Conservation (phyloP, 768 basidiomycete genomes). For the Paxillus rubicundulus region DNA sequence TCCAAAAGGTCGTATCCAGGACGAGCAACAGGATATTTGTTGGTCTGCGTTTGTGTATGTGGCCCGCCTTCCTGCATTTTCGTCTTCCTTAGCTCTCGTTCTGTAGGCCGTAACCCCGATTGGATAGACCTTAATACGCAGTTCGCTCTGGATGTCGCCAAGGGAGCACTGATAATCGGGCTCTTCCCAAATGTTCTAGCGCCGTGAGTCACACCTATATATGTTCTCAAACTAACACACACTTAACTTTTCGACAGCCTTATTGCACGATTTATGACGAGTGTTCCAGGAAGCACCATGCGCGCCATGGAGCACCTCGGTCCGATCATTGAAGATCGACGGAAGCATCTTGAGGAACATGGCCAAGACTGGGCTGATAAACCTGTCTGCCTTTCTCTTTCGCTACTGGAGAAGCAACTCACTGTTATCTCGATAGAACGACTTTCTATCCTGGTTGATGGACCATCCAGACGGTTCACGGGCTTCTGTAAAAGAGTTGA, state of each 20-base stretch:
- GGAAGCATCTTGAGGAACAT: conserved; percentile 14
- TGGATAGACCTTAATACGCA: conserved; percentile 28
- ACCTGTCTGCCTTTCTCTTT: conserved; percentile 21
- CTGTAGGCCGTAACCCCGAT: conserved; percentile 36
- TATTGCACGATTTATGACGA: conserved; percentile 12
- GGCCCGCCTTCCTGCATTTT: not conserved
- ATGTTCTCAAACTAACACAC: not conserved
- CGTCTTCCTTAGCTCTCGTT: not conserved
- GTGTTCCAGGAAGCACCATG: not conserved
- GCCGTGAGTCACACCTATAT: conserved; percentile 22
- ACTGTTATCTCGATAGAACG: too few relatives aligned
- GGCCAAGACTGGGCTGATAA: conserved; percentile 27
- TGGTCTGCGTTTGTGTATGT: conserved; percentile 35
- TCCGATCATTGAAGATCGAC: conserved; percentile 31
- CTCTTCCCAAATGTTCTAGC: conserved; percentile 33
- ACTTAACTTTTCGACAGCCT: conserved; percentile 9
- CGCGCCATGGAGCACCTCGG: conserved; percentile 17
- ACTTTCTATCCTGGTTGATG: too few relatives aligned
- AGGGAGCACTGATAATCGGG: conserved; percentile 16
- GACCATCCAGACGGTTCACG: too few relatives aligned
- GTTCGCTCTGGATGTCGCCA: conserved; percentile 28
- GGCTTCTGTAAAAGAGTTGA: too few relatives aligned
- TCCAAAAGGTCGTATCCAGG: conserved; percentile 6
- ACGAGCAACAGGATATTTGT: too few relatives aligned
- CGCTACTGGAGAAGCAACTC: too few relatives aligned